A percentile compares a stretch with the other conserved stretches of the same genome.
Conservation (phyloP, 139 green algal genomes). For the Closterium sp. region DNA sequence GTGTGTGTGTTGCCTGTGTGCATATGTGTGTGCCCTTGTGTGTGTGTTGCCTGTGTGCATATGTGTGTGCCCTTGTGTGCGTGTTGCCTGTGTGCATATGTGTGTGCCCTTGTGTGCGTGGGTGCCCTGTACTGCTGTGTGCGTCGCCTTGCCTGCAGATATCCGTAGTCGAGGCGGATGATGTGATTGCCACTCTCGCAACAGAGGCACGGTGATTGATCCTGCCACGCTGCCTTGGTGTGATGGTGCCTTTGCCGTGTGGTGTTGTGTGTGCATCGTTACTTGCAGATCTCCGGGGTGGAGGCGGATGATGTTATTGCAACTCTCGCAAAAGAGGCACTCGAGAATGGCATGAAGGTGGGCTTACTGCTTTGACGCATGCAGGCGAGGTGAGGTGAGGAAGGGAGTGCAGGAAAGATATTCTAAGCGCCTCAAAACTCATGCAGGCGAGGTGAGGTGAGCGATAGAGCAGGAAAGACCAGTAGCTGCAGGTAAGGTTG, state of each 20-base stretch:
- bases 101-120: too few relatives aligned
- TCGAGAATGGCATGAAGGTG: conserved; percentile 32
- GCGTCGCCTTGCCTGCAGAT: neutral
- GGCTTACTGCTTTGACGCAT: neutral
- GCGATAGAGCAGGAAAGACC: too few relatives aligned
- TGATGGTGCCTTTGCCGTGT: conserved; percentile 35
- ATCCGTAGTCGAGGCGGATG: conserved; percentile 51
- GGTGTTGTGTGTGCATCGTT: neutral
- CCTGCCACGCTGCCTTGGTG: too few relatives aligned
- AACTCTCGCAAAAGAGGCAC: conserved; percentile 29
- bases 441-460: too few relatives aligned
- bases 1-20: too few relatives aligned
- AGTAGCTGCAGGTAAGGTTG: too few relatives aligned
- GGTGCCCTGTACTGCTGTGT: too few relatives aligned
- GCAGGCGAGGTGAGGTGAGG: neutral
- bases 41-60: too few relatives aligned
- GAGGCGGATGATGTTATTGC: conserved; percentile 56
- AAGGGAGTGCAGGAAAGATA: too few relatives aligned
- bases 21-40: too few relatives aligned
- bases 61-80: neutral
- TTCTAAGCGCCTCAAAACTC: too few relatives aligned
- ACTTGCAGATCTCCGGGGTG: conserved; percentile 29
- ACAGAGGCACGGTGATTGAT: neutral
- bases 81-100: too few relatives aligned
- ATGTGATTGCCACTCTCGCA: conserved; percentile 53